A percentile compares a stretch with the other conserved stretches of the same genome.
These are phyloP conservation scores for Blastobotrys mokoenaii DNA, from an alignment of 805 yeast species.

Conservation along the genomic window DNA sequence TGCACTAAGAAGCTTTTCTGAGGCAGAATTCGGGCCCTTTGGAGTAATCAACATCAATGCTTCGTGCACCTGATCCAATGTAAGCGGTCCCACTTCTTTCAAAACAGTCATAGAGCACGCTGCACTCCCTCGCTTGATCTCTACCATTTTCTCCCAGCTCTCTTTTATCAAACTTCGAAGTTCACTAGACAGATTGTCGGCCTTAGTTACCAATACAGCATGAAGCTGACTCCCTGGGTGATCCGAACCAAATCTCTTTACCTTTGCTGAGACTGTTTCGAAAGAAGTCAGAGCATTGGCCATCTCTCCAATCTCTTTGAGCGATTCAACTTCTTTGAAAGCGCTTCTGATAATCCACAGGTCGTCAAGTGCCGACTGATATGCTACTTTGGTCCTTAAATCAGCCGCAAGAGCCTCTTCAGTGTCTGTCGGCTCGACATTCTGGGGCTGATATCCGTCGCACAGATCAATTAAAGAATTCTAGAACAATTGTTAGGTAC, in stretches of 20 bases:
- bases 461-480: background rate
- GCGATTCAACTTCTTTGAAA: slow-evolving; percentile 15
- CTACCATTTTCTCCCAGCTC: background rate
- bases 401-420: slow-evolving; percentile 6
- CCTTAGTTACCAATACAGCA: background rate
- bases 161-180: background rate
- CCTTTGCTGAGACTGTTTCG: slow-evolving; percentile 7
- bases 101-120: background rate
- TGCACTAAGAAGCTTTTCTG: no score
- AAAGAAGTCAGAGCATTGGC: slow-evolving; percentile 13
- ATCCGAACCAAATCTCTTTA: slow-evolving; percentile 7
- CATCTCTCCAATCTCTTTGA: slow-evolving; percentile 15
- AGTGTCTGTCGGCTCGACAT: slow-evolving; percentile 4
- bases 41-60: background rate
- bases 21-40: no score
- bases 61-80: slow-evolving; percentile 3
- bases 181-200: background rate
- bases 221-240: background rate
- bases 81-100: background rate
- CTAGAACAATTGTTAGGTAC: no score
- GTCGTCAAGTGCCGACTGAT: slow-evolving; percentile 11
- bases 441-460: background rate
- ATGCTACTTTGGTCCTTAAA: slow-evolving; percentile 3
- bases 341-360: slow-evolving; percentile 18
- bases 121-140: background rate